Evolutionary conservation across 768 basidiomycete genomes (phyloP), one percentile per base, ranked within the genome.

Genomic region (Termitomyces sp.): DNA sequence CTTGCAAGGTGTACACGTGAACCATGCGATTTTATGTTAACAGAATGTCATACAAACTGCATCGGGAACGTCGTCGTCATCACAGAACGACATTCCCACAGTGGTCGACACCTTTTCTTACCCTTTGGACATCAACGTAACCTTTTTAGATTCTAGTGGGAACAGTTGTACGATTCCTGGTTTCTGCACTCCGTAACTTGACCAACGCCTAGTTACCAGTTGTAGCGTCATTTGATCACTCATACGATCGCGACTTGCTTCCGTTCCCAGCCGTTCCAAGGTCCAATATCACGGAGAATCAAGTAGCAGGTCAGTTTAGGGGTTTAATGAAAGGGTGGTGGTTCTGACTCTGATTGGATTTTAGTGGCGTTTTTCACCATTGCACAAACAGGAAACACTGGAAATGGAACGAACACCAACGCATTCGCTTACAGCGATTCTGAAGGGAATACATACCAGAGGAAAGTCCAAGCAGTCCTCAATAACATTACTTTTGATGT

Each of bases 391-490:
- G 81, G 82, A 27, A 85, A 82, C 64, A 68, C 68, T 3, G 88
- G 85, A 2, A 88, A 87, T 51, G 88, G 88, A 39, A 88, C 85
- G 8, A 88, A 74, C 68, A 82, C 78, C 70, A 90, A 90, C 66
- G 78, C 76, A 0, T 85, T 91, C 69, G 68, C 68, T 37, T 92
- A 90, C 65, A 61, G 67, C 10, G 87, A 91, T 67, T 63, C 65
- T 41, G 69, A 69, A 4, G 85, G 82, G 41, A 85, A 90, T 68
- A 88, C 88, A 0, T 92, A 77, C 69, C 49, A 56, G n/a, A 56
- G 59, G 46, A 43, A 46, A 34, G 59, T 60, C 9, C 29, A 57
- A 36, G 59, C 55, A n/a, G 59, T 27, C 14, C 46, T 53, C 24
- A 56, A 60, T 31, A 53, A 53, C 12, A 60, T 60, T 13, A 60